These are phyloP conservation scores for Ulvella scutata DNA, from an alignment of 139 green algal genomes.

Conservation along the genomic window DNA sequence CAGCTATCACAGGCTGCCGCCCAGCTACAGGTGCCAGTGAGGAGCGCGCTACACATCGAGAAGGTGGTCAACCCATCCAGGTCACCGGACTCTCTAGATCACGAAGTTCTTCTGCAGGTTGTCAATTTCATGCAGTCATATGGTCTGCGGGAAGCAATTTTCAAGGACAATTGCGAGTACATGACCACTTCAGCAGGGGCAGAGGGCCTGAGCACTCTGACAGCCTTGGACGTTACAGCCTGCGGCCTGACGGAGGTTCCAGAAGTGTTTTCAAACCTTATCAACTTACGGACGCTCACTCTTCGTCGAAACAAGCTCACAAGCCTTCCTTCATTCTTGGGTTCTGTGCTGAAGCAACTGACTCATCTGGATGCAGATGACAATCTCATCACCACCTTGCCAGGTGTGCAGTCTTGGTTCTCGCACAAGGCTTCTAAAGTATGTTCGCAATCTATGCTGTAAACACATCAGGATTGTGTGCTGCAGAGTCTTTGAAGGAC, in stretches of 20 bases:
- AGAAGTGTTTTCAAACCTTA: not conserved
- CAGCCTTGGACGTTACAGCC: not conserved
- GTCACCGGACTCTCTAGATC: not conserved
- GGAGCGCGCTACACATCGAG: not conserved
- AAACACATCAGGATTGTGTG: too few species aligned
- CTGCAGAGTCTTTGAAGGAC: not conserved
- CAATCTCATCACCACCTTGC: not conserved
- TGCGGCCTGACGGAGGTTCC: not conserved
- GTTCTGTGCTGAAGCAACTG: not conserved
- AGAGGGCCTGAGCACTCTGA: not conserved
- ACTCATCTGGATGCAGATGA: not conserved
- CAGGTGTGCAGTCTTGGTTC: too few species aligned
- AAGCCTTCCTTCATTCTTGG: not conserved
- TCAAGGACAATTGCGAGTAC: constrained; percentile 1
- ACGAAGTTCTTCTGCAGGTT: not conserved
- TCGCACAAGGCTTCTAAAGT: too few species aligned
- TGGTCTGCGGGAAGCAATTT: not conserved
- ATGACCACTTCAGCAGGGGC: not conserved
- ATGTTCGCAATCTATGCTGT: too few species aligned
- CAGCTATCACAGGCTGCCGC: not conserved
- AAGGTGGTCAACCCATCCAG: not conserved
- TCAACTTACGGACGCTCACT: not conserved
- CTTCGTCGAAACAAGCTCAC: not conserved
- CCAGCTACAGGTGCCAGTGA: not conserved
- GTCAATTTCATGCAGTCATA: not conserved